Evolutionary conservation across 2,329 filamentous ascomycete genomes (phyloP).

Genomic region (Cladosporium austrohemisphaericum): DNA sequence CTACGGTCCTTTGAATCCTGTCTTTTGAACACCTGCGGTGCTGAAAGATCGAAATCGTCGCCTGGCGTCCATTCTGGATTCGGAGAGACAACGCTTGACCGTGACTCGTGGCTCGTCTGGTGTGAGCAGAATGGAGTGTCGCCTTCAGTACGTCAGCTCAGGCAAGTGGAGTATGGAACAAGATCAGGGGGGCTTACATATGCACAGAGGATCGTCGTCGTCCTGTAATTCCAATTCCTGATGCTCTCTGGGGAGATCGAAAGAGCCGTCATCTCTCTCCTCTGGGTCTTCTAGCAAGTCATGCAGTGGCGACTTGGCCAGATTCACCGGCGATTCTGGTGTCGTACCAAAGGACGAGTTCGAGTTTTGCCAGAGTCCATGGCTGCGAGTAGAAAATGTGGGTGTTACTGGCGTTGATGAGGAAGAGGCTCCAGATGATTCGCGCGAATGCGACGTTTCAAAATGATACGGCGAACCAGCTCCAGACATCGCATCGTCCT

Average conservation of each 20-base stretch:
- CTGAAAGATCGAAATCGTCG: slow-evolving; percentile 53
- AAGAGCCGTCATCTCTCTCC: slow-evolving; percentile 62
- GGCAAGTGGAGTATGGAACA: no score
- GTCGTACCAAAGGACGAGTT: slow-evolving; percentile 70
- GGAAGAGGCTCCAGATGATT: slow-evolving; percentile 51
- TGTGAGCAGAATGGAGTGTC: slow-evolving; percentile 59
- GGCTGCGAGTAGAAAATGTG: slow-evolving; percentile 62
- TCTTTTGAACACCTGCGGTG: slow-evolving; percentile 52
- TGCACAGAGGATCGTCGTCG: slow-evolving; percentile 56
- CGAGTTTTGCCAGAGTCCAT: slow-evolving; percentile 68
- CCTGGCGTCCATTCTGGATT: slow-evolving; percentile 30
- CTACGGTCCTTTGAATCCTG: slow-evolving; percentile 42
- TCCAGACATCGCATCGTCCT: slow-evolving; percentile 22
- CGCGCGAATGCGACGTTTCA: slow-evolving; percentile 32
- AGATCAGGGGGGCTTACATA: slow-evolving; percentile 59
- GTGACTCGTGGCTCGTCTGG: slow-evolving; percentile 17
- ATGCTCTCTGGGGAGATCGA: slow-evolving; percentile 28
- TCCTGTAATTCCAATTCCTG: slow-evolving; percentile 23
- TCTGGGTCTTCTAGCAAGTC: slow-evolving; percentile 81
- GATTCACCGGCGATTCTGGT: slow-evolving; percentile 54
- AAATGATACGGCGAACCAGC: slow-evolving; percentile 24
- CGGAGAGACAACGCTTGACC: slow-evolving; percentile 4
- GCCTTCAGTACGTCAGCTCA: slow-evolving; percentile 42
- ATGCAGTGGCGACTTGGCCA: slow-evolving; percentile 65
- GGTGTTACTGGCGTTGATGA: slow-evolving; percentile 67